Percentiles rank a stretch among this genome's conserved stretches.
phyloP scores from a whole-genome alignment of 768 basidiomycete species.

The Serendipita sp. region DNA sequence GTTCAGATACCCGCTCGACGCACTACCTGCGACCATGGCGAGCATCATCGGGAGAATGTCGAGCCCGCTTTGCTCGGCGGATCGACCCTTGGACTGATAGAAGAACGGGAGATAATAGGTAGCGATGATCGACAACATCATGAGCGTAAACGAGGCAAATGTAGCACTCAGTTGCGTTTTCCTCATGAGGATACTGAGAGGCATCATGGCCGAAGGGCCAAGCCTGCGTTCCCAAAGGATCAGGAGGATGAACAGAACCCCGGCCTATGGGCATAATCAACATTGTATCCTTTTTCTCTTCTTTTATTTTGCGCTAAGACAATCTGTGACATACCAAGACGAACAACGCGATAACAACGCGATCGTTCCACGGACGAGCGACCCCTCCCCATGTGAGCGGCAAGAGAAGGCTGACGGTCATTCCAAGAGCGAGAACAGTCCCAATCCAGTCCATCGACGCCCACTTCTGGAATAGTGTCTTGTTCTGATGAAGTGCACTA shows the following conservation, averaged over 20 bases:
- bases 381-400: neutral
- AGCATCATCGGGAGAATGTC: slow-evolving; percentile 20
- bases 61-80: slow-evolving; percentile 16
- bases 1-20: slow-evolving; percentile 10
- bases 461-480: slow-evolving; percentile 5
- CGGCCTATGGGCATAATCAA: neutral
- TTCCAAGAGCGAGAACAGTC: neutral
- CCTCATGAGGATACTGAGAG: slow-evolving; percentile 19
- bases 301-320: too few species aligned
- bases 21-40: slow-evolving; percentile 16
- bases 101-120: slow-evolving; percentile 16
- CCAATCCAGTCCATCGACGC: neutral
- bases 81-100: slow-evolving; percentile 20
- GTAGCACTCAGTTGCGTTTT: slow-evolving; percentile 9
- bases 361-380: neutral
- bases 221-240: slow-evolving; percentile 21
- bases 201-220: slow-evolving; percentile 24
- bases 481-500: neutral
- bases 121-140: neutral
- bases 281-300: too few species aligned
- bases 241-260: slow-evolving; percentile 19
- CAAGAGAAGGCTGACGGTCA: neutral
- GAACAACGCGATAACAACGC: slow-evolving; percentile 18
- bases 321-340: slow-evolving; percentile 18
- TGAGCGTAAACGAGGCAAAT: neutral